These are phyloP conservation scores for Ogataea populi-albae DNA, from an alignment of 805 yeast genomes.

Conservation along the genomic window DNA sequence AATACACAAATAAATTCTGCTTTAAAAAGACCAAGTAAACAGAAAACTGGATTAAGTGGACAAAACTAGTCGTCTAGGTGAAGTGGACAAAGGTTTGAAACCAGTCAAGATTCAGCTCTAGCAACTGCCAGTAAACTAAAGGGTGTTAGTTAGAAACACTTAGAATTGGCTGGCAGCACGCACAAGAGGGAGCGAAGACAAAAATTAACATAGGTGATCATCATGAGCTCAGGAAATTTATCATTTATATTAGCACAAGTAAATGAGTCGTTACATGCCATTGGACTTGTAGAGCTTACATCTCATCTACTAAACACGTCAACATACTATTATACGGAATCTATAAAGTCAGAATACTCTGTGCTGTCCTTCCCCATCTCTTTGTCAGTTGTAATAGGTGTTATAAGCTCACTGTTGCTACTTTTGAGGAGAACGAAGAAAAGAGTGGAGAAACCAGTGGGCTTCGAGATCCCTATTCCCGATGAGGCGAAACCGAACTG, in stretches of 20 bases:
- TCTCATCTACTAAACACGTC: constrained; percentile 16
- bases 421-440: constrained; percentile 25
- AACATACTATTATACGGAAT: constrained; percentile 8
- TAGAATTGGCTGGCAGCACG: too few species aligned
- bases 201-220: too few species aligned
- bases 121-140: too few species aligned
- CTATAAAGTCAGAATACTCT: constrained; percentile 8
- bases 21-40: too few species aligned
- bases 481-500: constrained; percentile 83
- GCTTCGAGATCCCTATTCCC: constrained; percentile 58
- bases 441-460: constrained; percentile 35
- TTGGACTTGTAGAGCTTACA: constrained; percentile 18
- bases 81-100: too few species aligned
- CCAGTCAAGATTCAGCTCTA: too few species aligned
- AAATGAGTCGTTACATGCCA: constrained; percentile 22
- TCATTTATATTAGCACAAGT: constrained; percentile 22
- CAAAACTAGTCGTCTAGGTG: too few species aligned
- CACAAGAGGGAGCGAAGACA: too few species aligned
- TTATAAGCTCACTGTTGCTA: constrained; percentile 21
- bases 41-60: too few species aligned
- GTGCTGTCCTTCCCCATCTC: constrained; percentile 31
- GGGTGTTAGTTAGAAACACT: too few species aligned
- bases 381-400: constrained; percentile 25
- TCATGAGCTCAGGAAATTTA: constrained; percentile 18
- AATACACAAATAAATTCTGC: too few species aligned